These are phyloP conservation scores for Aureobasidium melanogenum DNA, from an alignment of 2,329 filamentous ascomycete species.

Conservation along the genomic window DNA sequence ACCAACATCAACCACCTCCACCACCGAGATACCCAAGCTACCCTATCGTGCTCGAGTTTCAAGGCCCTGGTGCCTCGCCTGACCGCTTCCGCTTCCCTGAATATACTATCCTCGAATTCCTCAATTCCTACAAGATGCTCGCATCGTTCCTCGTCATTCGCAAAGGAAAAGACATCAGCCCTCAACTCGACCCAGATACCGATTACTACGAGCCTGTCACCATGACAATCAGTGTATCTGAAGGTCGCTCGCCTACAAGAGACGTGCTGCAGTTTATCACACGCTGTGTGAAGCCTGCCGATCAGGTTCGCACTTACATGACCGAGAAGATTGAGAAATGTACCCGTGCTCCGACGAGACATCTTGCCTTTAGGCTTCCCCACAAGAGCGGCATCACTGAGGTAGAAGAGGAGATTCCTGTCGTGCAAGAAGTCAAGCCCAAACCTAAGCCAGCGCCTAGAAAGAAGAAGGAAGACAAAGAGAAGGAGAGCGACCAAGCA, in stretches of 20 bases:
- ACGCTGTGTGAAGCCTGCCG: constrained; percentile 46
- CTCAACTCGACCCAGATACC: constrained; percentile 35
- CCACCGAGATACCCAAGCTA: constrained; percentile 46
- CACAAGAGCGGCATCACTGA: constrained; percentile 26
- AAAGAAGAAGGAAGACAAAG: constrained; percentile 11
- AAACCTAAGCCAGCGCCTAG: constrained; percentile 1
- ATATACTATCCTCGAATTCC: constrained; percentile 65
- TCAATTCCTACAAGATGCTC: constrained; percentile 46
- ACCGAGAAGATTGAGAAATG: constrained; percentile 49
- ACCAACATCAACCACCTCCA: constrained; percentile 30
- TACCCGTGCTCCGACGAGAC: constrained; percentile 45
- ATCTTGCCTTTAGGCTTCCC: constrained; percentile 48
- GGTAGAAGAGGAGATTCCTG: constrained; percentile 23
- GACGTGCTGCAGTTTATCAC: constrained; percentile 49
- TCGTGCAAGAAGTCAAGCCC: constrained; percentile 5
- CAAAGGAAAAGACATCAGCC: constrained; percentile 52
- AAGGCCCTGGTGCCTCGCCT: constrained; percentile 46
- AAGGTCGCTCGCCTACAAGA: background rate
- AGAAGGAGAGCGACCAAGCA: constrained; percentile 1
- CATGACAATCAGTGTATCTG: constrained; percentile 29
- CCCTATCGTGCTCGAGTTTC: constrained; percentile 60
- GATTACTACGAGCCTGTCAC: constrained; percentile 74
- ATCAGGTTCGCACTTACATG: constrained; percentile 48
- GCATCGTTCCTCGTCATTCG: constrained; percentile 71
- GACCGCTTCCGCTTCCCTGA: constrained; percentile 74